Evolutionary conservation across 495 filamentous ascomycete genomes (phyloP).

Genomic region (Apodospora peruviana): DNA sequence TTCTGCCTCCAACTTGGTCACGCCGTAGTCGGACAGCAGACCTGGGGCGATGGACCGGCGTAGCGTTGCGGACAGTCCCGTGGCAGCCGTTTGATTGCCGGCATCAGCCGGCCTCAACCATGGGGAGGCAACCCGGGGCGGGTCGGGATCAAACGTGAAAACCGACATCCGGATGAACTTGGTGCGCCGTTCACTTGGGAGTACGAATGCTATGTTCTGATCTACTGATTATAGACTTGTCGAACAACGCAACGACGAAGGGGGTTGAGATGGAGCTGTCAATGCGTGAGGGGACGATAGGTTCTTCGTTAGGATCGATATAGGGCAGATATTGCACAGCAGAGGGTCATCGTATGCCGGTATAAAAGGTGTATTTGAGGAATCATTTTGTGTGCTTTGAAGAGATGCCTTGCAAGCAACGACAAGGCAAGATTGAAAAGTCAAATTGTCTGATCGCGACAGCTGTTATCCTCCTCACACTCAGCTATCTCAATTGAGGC

Average conservation of each 20-base stretch:
- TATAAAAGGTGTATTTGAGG: constrained; percentile 43
- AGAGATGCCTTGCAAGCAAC: too few relatives aligned
- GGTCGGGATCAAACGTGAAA: constrained; percentile 89
- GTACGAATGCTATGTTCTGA: too few relatives aligned
- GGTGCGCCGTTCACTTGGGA: background rate
- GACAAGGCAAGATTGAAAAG: too few relatives aligned
- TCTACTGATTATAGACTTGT: too few relatives aligned
- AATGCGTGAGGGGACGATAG: background rate
- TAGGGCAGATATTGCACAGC: constrained; percentile 13
- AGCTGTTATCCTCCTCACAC: background rate
- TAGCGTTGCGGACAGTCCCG: constrained; percentile 23
- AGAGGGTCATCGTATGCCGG: constrained; percentile 21
- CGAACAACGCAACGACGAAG: too few relatives aligned
- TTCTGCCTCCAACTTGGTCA: constrained; percentile 78
- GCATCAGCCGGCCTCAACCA: constrained; percentile 59
- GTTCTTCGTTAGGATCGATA: background rate
- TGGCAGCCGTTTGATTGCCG: constrained; percentile 21
- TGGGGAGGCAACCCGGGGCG: constrained; percentile 81
- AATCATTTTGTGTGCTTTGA: constrained; percentile 54
- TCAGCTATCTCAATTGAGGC: background rate
- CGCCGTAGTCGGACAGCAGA: constrained; percentile 61
- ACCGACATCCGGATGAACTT: constrained; percentile 65
- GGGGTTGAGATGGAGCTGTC: too few relatives aligned
- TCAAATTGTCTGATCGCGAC: constrained; percentile 1
- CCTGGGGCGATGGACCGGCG: constrained; percentile 31